Evolutionary conservation across 2,329 filamentous ascomycete genomes (phyloP), one percentile per base, ranked within the genome.

Genomic region (Aspergillus chevalieri): DNA sequence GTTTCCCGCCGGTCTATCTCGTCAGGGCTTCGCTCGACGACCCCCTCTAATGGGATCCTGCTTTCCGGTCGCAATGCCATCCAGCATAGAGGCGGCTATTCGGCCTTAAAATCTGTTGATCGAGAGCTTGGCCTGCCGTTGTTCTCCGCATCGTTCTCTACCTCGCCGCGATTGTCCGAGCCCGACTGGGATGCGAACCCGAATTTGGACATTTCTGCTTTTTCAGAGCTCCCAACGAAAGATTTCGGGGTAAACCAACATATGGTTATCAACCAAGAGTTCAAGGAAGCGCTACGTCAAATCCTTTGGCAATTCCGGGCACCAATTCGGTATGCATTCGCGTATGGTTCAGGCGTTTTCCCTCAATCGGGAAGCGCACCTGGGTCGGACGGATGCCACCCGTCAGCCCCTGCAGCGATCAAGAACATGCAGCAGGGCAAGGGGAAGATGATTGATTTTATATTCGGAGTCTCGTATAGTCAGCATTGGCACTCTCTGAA

Each of bases 401-500:
- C 91, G 6, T 85, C 90, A 53, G 85, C 92, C 1, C 89, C 90
- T 1, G 77, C 83, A 47, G 88, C 89, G 1, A 84, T 97, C 6
- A 77, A 86, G 57, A 88, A 89, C 58, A 87, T 90, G 57, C 92
- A 97, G 69, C 85, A 89, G 61, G 88, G 89, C 26, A 84, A 84
- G 1, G 89, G 89, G 10, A 96, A 96, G 74, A 95, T 97, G 85
- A 95, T 98, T 56, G 93, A 98, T 71, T 95, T 98, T 67, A 94
- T 98, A 58, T 93, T 98, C 66, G 93, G 92, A 22, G 92, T 97
- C 9, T 89, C 88, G 1, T 89, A 95, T 68, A 89, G 87, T 1
- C 87, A 98, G 65, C 93, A 98, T 72, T 98, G 92, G 89, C 93
- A 98, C 72, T 91, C 87, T 30, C 78, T 98, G 52, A 98, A 98